Percentiles rank a stretch among this genome's conserved stretches.
These are phyloP conservation scores for Lachancea nothofagi DNA, from an alignment of 805 yeast species.

Conservation along the genomic window DNA sequence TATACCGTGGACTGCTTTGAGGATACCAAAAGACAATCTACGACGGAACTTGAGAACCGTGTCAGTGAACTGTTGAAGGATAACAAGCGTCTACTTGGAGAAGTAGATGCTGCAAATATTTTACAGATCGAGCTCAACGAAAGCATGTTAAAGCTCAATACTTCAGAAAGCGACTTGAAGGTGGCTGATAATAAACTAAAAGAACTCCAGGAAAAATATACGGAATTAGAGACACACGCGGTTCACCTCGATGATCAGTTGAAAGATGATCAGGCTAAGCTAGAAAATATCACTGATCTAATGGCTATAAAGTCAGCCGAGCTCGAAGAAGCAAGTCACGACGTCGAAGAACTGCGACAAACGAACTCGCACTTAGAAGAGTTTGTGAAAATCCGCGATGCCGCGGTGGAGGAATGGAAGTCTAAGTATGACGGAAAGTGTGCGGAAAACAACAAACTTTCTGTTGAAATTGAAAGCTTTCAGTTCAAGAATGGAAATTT, in stretches of 20 bases:
- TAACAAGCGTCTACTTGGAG: constrained; percentile 11
- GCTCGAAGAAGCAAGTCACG: constrained; percentile 30
- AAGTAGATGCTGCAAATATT: constrained; percentile 11
- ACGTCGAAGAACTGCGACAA: constrained; percentile 32
- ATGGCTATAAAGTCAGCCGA: constrained; percentile 36
- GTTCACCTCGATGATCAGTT: constrained; percentile 10
- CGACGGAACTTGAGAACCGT: constrained; percentile 7
- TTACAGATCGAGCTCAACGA: constrained; percentile 3
- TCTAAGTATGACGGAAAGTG: constrained; percentile 16
- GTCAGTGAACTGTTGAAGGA: constrained; percentile 7
- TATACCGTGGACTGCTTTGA: neutral
- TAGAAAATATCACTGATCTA: constrained; percentile 30
- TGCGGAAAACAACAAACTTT: constrained; percentile 18
- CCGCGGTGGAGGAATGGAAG: constrained; percentile 26
- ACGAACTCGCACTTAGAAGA: constrained; percentile 23
- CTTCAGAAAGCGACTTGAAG: neutral
- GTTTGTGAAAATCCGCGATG: constrained; percentile 31
- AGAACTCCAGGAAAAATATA: constrained; percentile 2
- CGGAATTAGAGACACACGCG: neutral
- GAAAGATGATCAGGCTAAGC: constrained; percentile 13
- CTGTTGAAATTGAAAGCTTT: constrained; percentile 27
- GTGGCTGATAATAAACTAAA: constrained; percentile 4
- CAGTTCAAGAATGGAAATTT: constrained; percentile 21
- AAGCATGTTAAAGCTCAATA: neutral
- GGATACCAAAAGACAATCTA: constrained; percentile 4